phyloP scores from a whole-genome alignment of 345 rosid species.

The Gossypium bickii region DNA sequence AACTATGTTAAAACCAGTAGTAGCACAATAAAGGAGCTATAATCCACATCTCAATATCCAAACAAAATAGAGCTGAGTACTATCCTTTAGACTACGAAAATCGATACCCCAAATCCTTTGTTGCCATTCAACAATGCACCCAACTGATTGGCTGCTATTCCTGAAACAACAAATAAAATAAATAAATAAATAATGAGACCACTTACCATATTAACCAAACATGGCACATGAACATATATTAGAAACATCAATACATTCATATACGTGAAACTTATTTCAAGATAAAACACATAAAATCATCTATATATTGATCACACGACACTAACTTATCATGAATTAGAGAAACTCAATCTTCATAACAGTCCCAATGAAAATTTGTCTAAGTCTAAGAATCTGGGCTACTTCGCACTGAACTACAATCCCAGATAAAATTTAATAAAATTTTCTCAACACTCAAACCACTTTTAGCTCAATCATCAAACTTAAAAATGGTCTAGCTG shows the following conservation, averaged over 20 bases:
- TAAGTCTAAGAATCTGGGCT: background rate
- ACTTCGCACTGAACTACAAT: background rate
- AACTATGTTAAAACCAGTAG: background rate
- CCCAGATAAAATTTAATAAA: background rate
- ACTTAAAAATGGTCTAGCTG: background rate
- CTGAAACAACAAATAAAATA: background rate
- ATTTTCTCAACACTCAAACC: background rate
- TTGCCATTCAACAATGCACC: background rate
- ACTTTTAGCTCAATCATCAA: background rate
- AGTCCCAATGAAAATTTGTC: background rate
- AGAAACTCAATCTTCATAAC: background rate
- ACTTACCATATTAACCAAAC: background rate
- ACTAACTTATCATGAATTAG: background rate
- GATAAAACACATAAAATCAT: background rate
- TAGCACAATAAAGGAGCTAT: background rate
- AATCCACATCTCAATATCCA: background rate
- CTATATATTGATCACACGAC: background rate
- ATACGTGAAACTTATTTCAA: background rate
- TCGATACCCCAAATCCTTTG: background rate
- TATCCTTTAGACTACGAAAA: background rate
- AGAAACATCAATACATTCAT: background rate
- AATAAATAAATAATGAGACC: background rate
- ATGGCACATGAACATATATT: background rate
- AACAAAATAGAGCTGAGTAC: background rate
- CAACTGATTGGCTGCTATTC: background rate